Conservation (phyloP, 2,329 filamentous ascomycete species). For the Trichophyton simii region DNA sequence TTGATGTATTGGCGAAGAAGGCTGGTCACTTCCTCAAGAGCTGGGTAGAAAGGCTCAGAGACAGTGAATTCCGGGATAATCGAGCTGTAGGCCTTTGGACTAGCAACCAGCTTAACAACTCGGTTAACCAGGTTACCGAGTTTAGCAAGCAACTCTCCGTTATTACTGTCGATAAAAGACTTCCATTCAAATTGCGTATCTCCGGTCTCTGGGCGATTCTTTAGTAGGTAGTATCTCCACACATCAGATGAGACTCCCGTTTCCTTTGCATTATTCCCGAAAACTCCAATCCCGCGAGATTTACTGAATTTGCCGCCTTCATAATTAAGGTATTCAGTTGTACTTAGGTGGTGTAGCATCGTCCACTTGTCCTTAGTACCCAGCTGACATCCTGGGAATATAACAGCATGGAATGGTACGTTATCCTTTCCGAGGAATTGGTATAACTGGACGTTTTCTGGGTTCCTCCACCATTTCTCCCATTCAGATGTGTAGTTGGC, state of each 20-base stretch:
- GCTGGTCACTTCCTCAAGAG: slow-evolving; percentile 38
- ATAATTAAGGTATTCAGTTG: slow-evolving; percentile 71
- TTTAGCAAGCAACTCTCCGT: slow-evolving; percentile 60
- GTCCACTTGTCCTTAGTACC: slow-evolving; percentile 73
- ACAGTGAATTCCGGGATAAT: slow-evolving; percentile 45
- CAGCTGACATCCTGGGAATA: slow-evolving; percentile 72
- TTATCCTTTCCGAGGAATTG: slow-evolving; percentile 87
- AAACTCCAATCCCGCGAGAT: slow-evolving; percentile 68
- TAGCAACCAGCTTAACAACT: slow-evolving; percentile 37
- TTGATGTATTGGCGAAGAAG: slow-evolving; percentile 44
- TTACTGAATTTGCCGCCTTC: slow-evolving; percentile 77
- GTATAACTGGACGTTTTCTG: slow-evolving; percentile 66
- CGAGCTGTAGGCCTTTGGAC: slow-evolving; percentile 54
- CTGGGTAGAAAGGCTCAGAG: slow-evolving; percentile 29
- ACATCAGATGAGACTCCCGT: slow-evolving; percentile 66
- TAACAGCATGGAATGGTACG: slow-evolving; percentile 66
- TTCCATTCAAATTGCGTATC: slow-evolving; percentile 77
- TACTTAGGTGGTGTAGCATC: slow-evolving; percentile 67
- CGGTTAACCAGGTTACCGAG: slow-evolving; percentile 56
- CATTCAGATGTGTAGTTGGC: slow-evolving; percentile 69
- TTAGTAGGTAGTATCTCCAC: slow-evolving; percentile 73
- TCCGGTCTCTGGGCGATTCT: slow-evolving; percentile 62
- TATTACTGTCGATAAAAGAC: slow-evolving; percentile 63
- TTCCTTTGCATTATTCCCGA: slow-evolving; percentile 68
- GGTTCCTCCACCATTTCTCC: slow-evolving; percentile 81